Evolutionary conservation across 2,329 filamentous ascomycete species (phyloP).

Genomic region (Calonectria pseudoturangicola): DNA sequence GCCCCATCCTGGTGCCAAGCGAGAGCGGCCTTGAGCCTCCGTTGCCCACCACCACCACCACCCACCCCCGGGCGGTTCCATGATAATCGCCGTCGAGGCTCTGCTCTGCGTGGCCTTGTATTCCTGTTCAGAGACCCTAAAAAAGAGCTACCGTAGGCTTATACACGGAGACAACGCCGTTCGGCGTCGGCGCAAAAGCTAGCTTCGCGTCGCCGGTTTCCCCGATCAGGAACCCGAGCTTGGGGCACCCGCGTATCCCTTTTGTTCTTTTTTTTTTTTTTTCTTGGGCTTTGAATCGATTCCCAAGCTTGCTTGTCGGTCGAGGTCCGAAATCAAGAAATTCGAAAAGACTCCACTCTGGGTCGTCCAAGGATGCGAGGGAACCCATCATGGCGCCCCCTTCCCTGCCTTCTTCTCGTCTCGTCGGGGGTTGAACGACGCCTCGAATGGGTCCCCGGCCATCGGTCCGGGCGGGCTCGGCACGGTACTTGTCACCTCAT

Average conservation of each 20-base stretch:
- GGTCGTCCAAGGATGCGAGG: slow-evolving; percentile 11
- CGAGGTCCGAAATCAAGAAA: slow-evolving; percentile 9
- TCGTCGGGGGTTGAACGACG: slow-evolving; percentile 25
- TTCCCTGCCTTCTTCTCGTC: slow-evolving; percentile 24
- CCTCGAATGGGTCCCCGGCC: slow-evolving; percentile 35
- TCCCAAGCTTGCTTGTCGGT: slow-evolving; percentile 2
- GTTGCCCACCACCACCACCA: neutral
- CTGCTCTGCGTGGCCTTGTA: too few species aligned
- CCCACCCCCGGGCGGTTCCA: neutral
- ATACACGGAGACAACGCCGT: slow-evolving; percentile 4
- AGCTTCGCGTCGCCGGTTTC: neutral
- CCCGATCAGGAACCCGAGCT: neutral
- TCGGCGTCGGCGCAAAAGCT: neutral
- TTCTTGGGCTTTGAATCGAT: neutral
- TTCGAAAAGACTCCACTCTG: neutral
- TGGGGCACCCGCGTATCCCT: neutral
- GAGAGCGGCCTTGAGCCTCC: slow-evolving; percentile 36
- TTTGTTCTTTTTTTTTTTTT: neutral
- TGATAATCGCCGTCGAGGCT: too few species aligned
- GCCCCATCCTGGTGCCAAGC: neutral
- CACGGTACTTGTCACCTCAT: slow-evolving; percentile 54
- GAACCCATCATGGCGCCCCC: neutral
- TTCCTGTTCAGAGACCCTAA: too few species aligned
- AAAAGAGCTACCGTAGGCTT: neutral
- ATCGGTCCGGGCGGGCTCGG: slow-evolving; percentile 51